Base-by-base conservation (phyloP, 495 filamentous ascomycete species). In the Aspergillus kassunensis region DNA sequence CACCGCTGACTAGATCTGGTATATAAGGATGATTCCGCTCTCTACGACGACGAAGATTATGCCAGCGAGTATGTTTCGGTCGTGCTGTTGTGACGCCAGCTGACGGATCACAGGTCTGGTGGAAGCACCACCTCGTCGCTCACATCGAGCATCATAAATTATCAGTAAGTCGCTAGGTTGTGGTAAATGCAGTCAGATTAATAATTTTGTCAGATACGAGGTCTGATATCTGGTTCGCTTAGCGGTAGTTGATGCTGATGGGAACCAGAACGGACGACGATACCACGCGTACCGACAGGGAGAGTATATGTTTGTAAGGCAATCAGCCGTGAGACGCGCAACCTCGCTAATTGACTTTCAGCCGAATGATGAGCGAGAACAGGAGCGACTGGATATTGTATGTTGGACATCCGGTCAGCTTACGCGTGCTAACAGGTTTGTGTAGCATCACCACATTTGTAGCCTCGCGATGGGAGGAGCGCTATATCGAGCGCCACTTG, bases 321-420 rank as follows among this genome's bases (percentile, higher is more conserved):
- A 27, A n/a, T 15, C 15, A 8, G 1, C 15, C 13, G 6, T 10
- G 6, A 4, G 27, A 16, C n/a, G 19, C 10, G 8, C 12, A 31
- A 18, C 18, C 18, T 46, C 2, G 27, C 30, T 35, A 33, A 46
- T 20, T 41, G 15, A 9, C n/a, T 3, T 33, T 29, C 44, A 59
- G 61, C 59, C 59, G 12, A 62, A 64, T 27, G 59, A 64, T 25
- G 56, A 64, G 47, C 63, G 63, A 9, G 83, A 89, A 63, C 80
- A 85, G 58, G 82, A 86, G 44, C 75, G 85, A 25, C 75, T 87
- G 51, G 83, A 87, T 44, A 64, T 86, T 49, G 71, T 79, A 51
- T 18, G 25, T 15, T 7, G 41, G n/a, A 31, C 41, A 18, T 4
- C 24, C 6, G 3, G 18, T n/a, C 13, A 75, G 84, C 57, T 71